Conservation (phyloP, 2,329 filamentous ascomycete species). For the Periconia sp. region DNA sequence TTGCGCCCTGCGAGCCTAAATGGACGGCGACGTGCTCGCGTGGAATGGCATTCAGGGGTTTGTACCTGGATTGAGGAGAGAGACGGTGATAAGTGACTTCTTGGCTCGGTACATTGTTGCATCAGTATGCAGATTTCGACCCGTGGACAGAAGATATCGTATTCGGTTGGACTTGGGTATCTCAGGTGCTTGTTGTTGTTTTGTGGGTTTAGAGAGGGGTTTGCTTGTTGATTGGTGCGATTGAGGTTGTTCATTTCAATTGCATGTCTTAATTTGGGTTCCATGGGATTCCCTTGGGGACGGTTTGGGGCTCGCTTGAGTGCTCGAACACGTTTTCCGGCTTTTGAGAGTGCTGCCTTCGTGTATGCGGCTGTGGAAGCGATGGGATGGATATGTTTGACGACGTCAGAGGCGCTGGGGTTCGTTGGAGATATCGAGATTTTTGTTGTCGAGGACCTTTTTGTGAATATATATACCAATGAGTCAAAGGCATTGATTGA, state of each 20-base stretch:
- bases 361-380: neutral
- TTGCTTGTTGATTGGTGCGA: neutral
- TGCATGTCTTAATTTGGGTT: neutral
- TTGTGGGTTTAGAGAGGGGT: neutral
- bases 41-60: neutral
- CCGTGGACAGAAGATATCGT: neutral
- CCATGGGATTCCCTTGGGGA: neutral
- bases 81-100: neutral
- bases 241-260: neutral
- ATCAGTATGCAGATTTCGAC: neutral
- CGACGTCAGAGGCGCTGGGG: slow-evolving; percentile 8
- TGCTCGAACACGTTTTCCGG: neutral
- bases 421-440: neutral
- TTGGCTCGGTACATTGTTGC: neutral
- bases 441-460: neutral
- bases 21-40: neutral
- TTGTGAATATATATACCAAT: neutral
- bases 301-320: neutral
- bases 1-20: neutral
- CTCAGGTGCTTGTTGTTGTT: neutral
- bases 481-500: neutral
- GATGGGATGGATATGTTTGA: neutral
- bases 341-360: neutral
- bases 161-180: neutral
- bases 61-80: neutral